Percentiles rank a stretch among this genome's conserved stretches.
These are phyloP conservation scores for Ilyonectria destructans DNA, from an alignment of 2,329 filamentous ascomycete species.

Conservation along the genomic window DNA sequence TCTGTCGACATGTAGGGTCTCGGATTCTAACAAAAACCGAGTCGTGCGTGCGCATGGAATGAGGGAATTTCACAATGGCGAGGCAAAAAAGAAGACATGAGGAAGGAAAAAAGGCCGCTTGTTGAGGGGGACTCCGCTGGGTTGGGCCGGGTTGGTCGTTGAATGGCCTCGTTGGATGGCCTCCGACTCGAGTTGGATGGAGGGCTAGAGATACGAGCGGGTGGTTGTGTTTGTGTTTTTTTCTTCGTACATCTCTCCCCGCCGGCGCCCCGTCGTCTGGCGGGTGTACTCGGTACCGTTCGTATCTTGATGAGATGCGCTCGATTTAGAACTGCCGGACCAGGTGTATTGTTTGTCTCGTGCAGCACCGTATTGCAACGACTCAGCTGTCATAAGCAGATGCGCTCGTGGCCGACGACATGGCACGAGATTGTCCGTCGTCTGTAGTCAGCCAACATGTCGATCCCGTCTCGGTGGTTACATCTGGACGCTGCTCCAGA, in stretches of 20 bases:
- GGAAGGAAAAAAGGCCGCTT: conserved; percentile 22
- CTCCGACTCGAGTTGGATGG: conserved; percentile 31
- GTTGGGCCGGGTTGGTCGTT: conserved; percentile 23
- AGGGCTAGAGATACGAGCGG: conserved; percentile 26
- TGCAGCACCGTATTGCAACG: background rate
- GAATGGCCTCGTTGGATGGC: conserved; percentile 15
- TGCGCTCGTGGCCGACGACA: background rate
- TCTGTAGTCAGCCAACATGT: background rate
- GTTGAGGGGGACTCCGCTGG: conserved; percentile 26
- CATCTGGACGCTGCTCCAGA: background rate
- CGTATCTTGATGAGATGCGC: conserved; percentile 13
- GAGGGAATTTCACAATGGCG: background rate
- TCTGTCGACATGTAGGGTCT: background rate
- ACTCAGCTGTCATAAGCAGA: conserved; percentile 25
- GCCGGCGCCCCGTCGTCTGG: background rate
- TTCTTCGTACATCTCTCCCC: conserved; percentile 2
- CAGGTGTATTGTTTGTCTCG: background rate
- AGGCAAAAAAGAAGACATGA: background rate
- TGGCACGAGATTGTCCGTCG: background rate
- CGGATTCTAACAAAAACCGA: conserved; percentile 1
- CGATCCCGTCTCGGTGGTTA: background rate
- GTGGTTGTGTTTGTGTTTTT: background rate
- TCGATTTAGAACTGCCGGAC: conserved; percentile 10
- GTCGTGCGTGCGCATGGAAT: background rate
- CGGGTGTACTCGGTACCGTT: conserved; percentile 8